These are phyloP conservation scores for Alternaria postmessia DNA, from an alignment of 2,329 filamentous ascomycete genomes.

Conservation along the genomic window DNA sequence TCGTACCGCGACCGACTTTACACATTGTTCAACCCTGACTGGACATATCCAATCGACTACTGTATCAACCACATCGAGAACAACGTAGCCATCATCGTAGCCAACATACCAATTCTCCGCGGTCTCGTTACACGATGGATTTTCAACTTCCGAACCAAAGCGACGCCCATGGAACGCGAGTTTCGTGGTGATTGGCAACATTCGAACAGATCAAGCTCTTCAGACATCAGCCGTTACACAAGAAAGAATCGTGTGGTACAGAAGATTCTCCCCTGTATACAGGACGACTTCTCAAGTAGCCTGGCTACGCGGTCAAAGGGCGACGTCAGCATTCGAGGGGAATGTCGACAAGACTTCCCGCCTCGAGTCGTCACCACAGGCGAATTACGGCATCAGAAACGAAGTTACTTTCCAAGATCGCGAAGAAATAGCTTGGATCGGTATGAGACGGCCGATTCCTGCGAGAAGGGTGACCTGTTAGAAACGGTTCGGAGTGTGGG, in stretches of 20 bases:
- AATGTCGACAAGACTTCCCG: conserved; percentile 31
- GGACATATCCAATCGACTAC: conserved; percentile 54
- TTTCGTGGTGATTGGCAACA: conserved; percentile 38
- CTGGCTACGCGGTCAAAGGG: conserved; percentile 36
- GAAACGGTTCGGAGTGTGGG: conserved; percentile 46
- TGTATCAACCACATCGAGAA: conserved; percentile 54
- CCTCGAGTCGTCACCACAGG: conserved; percentile 27
- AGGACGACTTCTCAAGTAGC: conserved; percentile 47
- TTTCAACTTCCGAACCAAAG: conserved; percentile 48
- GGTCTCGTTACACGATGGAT: conserved; percentile 53
- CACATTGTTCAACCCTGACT: conserved; percentile 46
- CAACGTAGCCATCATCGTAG: conserved; percentile 53
- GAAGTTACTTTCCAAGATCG: conserved; percentile 36
- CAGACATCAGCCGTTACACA: conserved; percentile 34
- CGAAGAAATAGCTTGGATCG: conserved; percentile 40
- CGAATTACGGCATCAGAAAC: conserved; percentile 34
- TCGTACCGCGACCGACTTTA: conserved; percentile 53
- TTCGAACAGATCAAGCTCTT: conserved; percentile 40
- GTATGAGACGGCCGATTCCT: conserved; percentile 35
- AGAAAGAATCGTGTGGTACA: conserved; percentile 32
- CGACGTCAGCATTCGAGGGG: conserved; percentile 14
- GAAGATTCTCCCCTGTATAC: conserved; percentile 48
- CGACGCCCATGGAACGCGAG: conserved; percentile 44
- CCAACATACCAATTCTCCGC: conserved; percentile 53
- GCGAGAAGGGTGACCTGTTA: conserved; percentile 45